Percentiles rank a stretch among this genome's conserved stretches.
Evolutionary conservation across 345 rosid species (phyloP).

Genomic region (Eucalyptus tenuipes): DNA sequence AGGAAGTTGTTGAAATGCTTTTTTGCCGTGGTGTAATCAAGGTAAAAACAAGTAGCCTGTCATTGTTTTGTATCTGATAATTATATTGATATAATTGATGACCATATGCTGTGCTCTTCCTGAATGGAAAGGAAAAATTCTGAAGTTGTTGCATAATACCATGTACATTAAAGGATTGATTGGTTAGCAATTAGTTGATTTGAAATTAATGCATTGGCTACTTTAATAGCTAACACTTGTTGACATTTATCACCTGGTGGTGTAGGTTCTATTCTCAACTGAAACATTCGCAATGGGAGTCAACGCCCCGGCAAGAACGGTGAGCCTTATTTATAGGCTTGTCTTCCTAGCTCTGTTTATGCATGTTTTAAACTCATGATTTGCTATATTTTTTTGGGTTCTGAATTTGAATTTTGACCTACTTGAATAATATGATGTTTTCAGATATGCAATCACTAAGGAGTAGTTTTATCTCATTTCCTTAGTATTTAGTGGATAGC

Average conservation of each 20-base stretch:
- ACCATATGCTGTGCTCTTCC: not conserved
- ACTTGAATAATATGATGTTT: not conserved
- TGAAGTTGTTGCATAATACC: not conserved
- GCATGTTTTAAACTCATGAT: not conserved
- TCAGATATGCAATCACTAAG: not conserved
- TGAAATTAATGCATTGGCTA: not conserved
- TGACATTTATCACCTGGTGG: conserved; percentile 3
- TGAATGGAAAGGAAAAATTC: not conserved
- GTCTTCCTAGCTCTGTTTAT: not conserved
- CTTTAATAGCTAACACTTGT: not conserved
- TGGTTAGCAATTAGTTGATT: not conserved
- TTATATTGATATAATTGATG: not conserved
- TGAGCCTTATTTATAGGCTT: conserved; percentile 14
- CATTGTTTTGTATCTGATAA: not conserved
- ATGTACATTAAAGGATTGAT: not conserved
- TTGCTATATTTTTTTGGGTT: not conserved
- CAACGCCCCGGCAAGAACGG: conserved; percentile 99
- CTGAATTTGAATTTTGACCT: not conserved
- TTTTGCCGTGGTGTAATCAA: conserved; percentile 95
- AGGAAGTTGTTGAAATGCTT: conserved; percentile 98
- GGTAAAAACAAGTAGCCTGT: conserved; percentile 26
- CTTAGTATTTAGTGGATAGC: not conserved
- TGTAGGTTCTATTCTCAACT: conserved; percentile 86
- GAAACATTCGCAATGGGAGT: conserved; percentile 99
- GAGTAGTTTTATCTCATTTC: not conserved